A percentile compares a stretch with the other conserved stretches of the same genome.
Conservation (phyloP, 2,329 filamentous ascomycete genomes). For the Alternaria viburni region DNA sequence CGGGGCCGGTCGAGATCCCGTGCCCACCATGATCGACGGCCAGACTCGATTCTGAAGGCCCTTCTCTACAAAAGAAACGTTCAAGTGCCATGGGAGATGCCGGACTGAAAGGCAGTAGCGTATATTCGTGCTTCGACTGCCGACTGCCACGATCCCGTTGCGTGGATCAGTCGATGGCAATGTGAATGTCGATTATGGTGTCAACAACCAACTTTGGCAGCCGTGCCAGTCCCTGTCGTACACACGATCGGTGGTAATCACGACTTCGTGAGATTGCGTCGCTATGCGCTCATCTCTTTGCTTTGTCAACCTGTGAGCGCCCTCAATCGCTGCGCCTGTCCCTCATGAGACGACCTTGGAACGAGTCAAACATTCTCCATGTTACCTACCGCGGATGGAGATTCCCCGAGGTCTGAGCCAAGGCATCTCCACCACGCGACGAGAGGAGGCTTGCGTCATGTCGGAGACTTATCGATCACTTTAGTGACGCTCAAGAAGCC, state of each 20-base stretch:
- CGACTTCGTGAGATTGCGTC: neutral
- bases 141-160: neutral
- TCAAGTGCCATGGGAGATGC: neutral
- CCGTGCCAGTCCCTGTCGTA: neutral
- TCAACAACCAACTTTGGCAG: neutral
- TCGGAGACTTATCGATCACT: neutral
- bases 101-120: neutral
- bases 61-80: neutral
- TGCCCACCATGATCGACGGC: slow-evolving; percentile 1
- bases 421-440: neutral
- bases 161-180: neutral
- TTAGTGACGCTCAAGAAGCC: neutral
- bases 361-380: neutral
- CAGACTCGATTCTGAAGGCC: neutral
- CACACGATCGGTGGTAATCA: neutral
- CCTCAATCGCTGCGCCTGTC: neutral
- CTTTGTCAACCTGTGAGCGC: neutral
- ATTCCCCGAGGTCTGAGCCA: neutral
- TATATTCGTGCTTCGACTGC: neutral
- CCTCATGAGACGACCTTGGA: neutral
- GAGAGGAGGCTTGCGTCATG: neutral
- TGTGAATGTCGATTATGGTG: neutral
- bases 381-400: neutral
- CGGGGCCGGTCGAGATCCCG: slow-evolving; percentile 7
- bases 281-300: neutral